phyloP scores from a whole-genome alignment of 2,329 filamentous ascomycete genomes.

The Macrophomina phaseolina region DNA sequence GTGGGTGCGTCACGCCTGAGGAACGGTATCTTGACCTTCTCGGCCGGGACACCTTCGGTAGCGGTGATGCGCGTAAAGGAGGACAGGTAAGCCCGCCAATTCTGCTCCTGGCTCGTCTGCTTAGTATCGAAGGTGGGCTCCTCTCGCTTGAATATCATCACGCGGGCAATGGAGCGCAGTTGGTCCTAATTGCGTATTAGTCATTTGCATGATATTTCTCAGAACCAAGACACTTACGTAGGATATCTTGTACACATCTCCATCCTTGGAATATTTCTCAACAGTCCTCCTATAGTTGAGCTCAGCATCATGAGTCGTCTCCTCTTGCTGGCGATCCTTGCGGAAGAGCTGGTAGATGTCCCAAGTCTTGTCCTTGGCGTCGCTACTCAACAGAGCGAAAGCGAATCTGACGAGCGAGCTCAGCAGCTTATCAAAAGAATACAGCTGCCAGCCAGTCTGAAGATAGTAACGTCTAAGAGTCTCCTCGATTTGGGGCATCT shows the following conservation, averaged over 20 bases:
- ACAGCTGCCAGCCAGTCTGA: slow-evolving; percentile 88
- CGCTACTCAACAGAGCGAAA: slow-evolving; percentile 80
- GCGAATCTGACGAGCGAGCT: slow-evolving; percentile 81
- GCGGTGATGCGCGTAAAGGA: slow-evolving; percentile 88
- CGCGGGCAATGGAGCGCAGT: slow-evolving; percentile 74
- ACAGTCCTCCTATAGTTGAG: slow-evolving; percentile 90
- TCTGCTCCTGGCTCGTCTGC: slow-evolving; percentile 65
- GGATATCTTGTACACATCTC: slow-evolving; percentile 86
- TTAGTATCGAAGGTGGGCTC: slow-evolving; percentile 79
- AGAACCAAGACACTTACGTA: slow-evolving; percentile 71
- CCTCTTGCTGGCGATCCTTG: slow-evolving; percentile 77
- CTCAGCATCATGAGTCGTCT: slow-evolving; percentile 88
- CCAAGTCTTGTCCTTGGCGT: slow-evolving; percentile 90
- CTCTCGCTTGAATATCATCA: slow-evolving; percentile 86
- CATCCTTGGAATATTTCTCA: slow-evolving; percentile 90
- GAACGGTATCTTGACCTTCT: slow-evolving; percentile 46
- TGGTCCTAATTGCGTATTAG: slow-evolving; percentile 42
- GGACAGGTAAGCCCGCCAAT: slow-evolving; percentile 96
- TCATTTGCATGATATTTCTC: not conserved
- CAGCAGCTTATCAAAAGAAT: slow-evolving; percentile 89
- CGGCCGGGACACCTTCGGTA: slow-evolving; percentile 60
- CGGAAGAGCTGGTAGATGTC: slow-evolving; percentile 90
- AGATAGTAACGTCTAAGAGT: slow-evolving; percentile 91
- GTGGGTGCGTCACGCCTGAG: slow-evolving; percentile 48
- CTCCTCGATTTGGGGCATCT: slow-evolving; percentile 85